These are phyloP conservation scores for Pyrenochaeta sp. DNA, from an alignment of 2,329 filamentous ascomycete genomes.

Conservation along the genomic window DNA sequence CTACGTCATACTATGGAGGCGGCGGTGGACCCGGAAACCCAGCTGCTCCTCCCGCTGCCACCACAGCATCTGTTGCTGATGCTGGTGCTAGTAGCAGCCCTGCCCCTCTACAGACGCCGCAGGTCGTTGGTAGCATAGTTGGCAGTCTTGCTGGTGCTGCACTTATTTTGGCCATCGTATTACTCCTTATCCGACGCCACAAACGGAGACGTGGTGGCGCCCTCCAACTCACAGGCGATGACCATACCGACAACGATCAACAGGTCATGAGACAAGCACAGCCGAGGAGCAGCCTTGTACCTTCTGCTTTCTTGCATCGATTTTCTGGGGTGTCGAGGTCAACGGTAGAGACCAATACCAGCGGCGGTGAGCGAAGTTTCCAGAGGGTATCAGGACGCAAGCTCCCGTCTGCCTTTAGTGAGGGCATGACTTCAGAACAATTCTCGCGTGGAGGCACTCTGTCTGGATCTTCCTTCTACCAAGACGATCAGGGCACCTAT, in stretches of 20 bases:
- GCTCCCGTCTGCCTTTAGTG: constrained; percentile 58
- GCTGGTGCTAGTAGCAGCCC: constrained; percentile 19
- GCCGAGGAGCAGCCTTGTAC: constrained; percentile 50
- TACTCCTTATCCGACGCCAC: constrained; percentile 64
- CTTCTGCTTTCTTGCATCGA: constrained; percentile 49
- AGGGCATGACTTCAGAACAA: constrained; percentile 55
- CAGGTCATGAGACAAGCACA: constrained; percentile 51
- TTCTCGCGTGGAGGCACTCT: constrained; percentile 42
- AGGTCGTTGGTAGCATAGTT: constrained; percentile 69
- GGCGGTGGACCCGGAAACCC: constrained; percentile 27
- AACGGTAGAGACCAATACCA: constrained; percentile 48
- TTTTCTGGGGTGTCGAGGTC: constrained; percentile 51
- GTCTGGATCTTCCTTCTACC: constrained; percentile 54
- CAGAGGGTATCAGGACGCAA: constrained; percentile 59
- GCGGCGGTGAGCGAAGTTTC: constrained; percentile 54
- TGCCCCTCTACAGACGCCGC: constrained; percentile 56
- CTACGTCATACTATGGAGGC: constrained; percentile 18
- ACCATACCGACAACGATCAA: constrained; percentile 29
- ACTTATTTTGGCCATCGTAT: constrained; percentile 58
- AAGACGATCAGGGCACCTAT: constrained; percentile 55
- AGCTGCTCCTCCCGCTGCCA: constrained; percentile 20
- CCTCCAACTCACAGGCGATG: constrained; percentile 42
- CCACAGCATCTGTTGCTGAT: constrained; percentile 18
- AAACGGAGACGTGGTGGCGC: constrained; percentile 48
- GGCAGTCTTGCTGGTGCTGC: constrained; percentile 67